Percentiles rank a stretch among this genome's conserved stretches.
These are phyloP conservation scores for Colletotrichum limetticola DNA, from an alignment of 2,329 filamentous ascomycete species.

Conservation along the genomic window DNA sequence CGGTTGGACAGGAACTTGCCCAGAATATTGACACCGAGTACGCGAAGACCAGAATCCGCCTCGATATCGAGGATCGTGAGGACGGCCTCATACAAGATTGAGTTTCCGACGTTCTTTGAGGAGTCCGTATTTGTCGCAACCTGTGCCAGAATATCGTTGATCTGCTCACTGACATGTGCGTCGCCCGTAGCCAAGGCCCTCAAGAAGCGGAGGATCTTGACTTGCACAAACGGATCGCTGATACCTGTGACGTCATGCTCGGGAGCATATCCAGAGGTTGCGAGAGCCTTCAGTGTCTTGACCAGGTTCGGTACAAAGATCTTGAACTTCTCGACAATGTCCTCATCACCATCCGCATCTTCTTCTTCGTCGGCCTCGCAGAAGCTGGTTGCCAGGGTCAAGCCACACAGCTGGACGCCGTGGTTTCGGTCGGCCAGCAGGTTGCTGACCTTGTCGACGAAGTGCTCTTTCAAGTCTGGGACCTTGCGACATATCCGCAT, in stretches of 20 bases:
- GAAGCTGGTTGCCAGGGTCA: conserved; percentile 90
- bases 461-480: conserved; percentile 96
- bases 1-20: conserved; percentile 98
- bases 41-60: conserved; percentile 92
- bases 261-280: conserved; percentile 94
- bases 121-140: conserved; percentile 98
- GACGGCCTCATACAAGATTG: conserved; percentile 96
- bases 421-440: conserved; percentile 94
- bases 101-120: conserved; percentile 98
- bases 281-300: conserved; percentile 89
- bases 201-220: conserved; percentile 91
- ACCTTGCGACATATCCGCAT: conserved; percentile 99
- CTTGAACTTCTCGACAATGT: conserved; percentile 90
- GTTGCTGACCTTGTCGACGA: conserved; percentile 90
- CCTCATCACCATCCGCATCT: conserved; percentile 88
- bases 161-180: conserved; percentile 89
- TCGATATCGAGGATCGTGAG: conserved; percentile 98
- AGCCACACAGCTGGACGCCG: conserved; percentile 89
- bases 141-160: conserved; percentile 97
- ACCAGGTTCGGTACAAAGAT: conserved; percentile 87
- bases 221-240: conserved; percentile 96
- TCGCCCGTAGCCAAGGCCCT: conserved; percentile 90
- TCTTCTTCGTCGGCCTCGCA: conserved; percentile 96
- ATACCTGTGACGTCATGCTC: conserved; percentile 99
- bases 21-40: conserved; percentile 96